These are phyloP conservation scores for Pyronema domesticum DNA, from an alignment of 495 filamentous ascomycete genomes.

Conservation along the genomic window DNA sequence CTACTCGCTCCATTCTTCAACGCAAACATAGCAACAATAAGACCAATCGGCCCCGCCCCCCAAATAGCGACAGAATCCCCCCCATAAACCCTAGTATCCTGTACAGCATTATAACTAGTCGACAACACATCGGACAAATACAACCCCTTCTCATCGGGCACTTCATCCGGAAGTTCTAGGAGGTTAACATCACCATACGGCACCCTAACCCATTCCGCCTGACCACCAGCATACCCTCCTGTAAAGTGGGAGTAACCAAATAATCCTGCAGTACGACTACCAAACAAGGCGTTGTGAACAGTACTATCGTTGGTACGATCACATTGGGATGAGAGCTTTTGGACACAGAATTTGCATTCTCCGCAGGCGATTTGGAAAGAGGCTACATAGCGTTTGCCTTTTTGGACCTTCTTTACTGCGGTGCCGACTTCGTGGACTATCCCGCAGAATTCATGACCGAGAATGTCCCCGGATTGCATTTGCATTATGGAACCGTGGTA, in stretches of 20 bases:
- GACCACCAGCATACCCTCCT: conserved; percentile 65
- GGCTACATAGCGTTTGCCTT: conserved; percentile 64
- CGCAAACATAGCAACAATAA: conserved; percentile 60
- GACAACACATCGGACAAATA: conserved; percentile 65
- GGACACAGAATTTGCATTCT: conserved; percentile 57
- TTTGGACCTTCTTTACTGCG: conserved; percentile 38
- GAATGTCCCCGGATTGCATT: conserved; percentile 65
- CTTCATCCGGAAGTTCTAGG: conserved; percentile 56
- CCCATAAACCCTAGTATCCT: conserved; percentile 65
- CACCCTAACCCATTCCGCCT: conserved; percentile 74
- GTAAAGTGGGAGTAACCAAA: conserved; percentile 45
- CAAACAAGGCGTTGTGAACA: conserved; percentile 54
- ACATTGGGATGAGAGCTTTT: conserved; percentile 60
- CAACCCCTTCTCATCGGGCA: conserved; percentile 75
- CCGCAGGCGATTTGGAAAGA: conserved; percentile 67
- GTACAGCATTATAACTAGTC: conserved; percentile 66
- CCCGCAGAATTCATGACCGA: conserved; percentile 82
- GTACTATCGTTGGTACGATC: conserved; percentile 60
- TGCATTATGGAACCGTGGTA: conserved; percentile 54
- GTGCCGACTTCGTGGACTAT: conserved; percentile 55
- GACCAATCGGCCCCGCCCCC: conserved; percentile 42
- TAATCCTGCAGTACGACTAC: conserved; percentile 51
- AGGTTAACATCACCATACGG: conserved; percentile 72
- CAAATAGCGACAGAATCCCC: conserved; percentile 72
- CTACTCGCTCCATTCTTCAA: conserved; percentile 53